phyloP scores from a whole-genome alignment of 225 moss, liverwort and hornwort species.

The Neckera pumila region DNA sequence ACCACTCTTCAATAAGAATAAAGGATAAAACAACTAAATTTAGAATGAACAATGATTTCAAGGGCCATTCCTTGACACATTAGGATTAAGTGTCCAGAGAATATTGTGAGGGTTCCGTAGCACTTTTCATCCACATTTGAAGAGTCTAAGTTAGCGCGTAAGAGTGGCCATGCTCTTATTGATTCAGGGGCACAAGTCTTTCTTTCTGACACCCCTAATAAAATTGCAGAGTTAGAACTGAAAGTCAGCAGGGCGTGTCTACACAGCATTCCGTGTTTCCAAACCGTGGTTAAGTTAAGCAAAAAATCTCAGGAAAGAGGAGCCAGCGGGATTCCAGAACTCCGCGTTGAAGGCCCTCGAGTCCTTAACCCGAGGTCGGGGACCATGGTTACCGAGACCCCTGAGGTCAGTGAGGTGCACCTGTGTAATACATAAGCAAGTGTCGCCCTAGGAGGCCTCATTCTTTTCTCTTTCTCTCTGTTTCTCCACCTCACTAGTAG shows the following conservation, averaged over 20 bases:
- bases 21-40: neutral
- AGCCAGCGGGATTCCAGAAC: neutral
- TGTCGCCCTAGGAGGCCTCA: neutral
- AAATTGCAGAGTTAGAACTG: neutral
- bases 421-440: neutral
- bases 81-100: neutral
- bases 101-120: accelerated
- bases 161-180: neutral
- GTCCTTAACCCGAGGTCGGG: neutral
- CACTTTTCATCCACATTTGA: neutral
- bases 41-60: neutral
- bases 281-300: neutral
- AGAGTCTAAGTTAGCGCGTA: no score
- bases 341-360: neutral
- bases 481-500: no score
- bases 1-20: neutral
- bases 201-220: neutral
- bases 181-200: neutral
- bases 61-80: neutral
- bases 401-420: neutral
- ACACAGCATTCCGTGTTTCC: neutral
- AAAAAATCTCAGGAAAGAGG: neutral
- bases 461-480: neutral
- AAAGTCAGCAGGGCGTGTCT: neutral
- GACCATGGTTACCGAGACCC: no score